Percentiles rank a stretch among this genome's conserved stretches.
Conservation (phyloP, 495 filamentous ascomycete species). For the Penicillium pulvis region DNA sequence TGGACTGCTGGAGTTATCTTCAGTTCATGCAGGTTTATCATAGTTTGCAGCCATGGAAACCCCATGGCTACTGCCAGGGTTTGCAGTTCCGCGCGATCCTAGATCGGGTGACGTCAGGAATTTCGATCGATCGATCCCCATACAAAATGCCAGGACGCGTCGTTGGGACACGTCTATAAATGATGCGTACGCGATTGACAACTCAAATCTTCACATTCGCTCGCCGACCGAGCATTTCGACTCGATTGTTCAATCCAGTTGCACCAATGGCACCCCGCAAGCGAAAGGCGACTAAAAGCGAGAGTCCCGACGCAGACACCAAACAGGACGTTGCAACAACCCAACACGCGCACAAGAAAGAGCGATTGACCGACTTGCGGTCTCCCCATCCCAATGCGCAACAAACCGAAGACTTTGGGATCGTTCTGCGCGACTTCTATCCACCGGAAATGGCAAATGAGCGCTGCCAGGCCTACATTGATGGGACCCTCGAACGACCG, state of each 20-base stretch:
- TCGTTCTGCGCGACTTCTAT: constrained; percentile 79
- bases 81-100: constrained; percentile 4
- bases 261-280: constrained; percentile 31
- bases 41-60: constrained; percentile 8
- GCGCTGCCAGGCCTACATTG: constrained; percentile 70
- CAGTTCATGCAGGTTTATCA: background rate
- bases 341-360: constrained; percentile 9
- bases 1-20: too few species aligned
- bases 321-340: background rate
- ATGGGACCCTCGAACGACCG: constrained; percentile 66
- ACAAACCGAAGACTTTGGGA: constrained; percentile 64
- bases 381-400: constrained; percentile 41
- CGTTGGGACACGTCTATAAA: background rate
- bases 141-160: constrained; percentile 6
- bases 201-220: background rate
- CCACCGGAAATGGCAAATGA: constrained; percentile 81
- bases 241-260: background rate
- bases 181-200: constrained; percentile 7
- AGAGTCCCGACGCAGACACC: constrained; percentile 2
- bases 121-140: constrained; percentile 25
- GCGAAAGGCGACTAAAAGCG: constrained; percentile 26
- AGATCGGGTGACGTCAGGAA: constrained; percentile 32
- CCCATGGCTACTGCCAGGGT: background rate
- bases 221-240: background rate
- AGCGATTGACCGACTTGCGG: constrained; percentile 20